phyloP scores from a whole-genome alignment of 768 basidiomycete genomes.

The Sistotremastrum suecicum region DNA sequence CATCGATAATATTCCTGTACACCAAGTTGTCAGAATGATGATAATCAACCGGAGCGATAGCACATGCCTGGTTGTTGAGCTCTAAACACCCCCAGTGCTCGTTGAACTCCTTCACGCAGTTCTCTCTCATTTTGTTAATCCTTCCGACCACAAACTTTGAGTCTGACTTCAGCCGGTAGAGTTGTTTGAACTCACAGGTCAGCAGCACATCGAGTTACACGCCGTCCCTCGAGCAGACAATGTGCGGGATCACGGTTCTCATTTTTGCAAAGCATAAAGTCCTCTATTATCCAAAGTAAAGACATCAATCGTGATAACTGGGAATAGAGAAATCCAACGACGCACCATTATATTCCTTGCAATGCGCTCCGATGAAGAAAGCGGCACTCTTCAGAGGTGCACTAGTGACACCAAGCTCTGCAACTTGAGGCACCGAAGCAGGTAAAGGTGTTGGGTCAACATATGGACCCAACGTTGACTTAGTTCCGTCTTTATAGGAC shows the following conservation, averaged over 20 bases:
- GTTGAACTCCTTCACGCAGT: conserved; percentile 77
- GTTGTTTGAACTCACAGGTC: conserved; percentile 56
- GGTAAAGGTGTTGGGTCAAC: conserved; percentile 57
- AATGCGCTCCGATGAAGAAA: conserved; percentile 93
- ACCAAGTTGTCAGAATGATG: not conserved
- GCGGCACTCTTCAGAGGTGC: conserved; percentile 92
- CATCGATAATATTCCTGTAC: conserved; percentile 77
- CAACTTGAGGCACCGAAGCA: conserved; percentile 55
- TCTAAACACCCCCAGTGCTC: conserved; percentile 93
- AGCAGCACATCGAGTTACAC: conserved; percentile 88
- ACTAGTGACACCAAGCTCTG: conserved; percentile 80
- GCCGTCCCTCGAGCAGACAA: conserved; percentile 89
- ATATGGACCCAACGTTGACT: conserved; percentile 23
- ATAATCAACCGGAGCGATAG: not conserved
- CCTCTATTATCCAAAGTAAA: conserved; percentile 35
- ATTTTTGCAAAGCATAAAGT: conserved; percentile 95
- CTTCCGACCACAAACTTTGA: conserved; percentile 24
- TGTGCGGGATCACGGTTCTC: conserved; percentile 84
- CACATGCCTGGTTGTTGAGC: conserved; percentile 77
- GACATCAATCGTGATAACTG: not conserved
- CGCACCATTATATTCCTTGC: conserved; percentile 93
- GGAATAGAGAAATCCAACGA: conserved; percentile 4
- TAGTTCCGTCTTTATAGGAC: conserved; percentile 18
- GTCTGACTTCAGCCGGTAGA: not conserved
- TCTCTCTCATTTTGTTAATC: conserved; percentile 85